Evolutionary conservation across 148 eudicot species (phyloP).

Genomic region (Camellia granthamiana): DNA sequence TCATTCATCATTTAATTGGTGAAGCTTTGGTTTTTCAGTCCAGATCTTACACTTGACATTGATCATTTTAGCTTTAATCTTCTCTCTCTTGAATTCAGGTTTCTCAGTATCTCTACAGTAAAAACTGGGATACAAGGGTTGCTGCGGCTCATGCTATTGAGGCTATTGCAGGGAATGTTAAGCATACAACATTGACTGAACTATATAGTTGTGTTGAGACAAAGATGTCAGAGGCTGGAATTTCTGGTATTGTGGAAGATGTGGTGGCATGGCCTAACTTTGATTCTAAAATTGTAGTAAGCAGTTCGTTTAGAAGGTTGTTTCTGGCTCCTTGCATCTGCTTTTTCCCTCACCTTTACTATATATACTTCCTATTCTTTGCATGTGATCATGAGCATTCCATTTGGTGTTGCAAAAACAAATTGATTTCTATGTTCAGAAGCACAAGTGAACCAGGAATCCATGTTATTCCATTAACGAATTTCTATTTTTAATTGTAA

Average conservation of each 20-base stretch:
- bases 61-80: not conserved
- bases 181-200: slow-evolving; percentile 58
- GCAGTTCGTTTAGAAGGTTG: slow-evolving; percentile 68
- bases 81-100: slow-evolving; percentile 37
- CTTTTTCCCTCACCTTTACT: not conserved
- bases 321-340: slow-evolving; percentile 9
- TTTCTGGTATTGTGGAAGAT: slow-evolving; percentile 38
- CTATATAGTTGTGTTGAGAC: slow-evolving; percentile 31
- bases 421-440: not conserved
- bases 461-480: not conserved
- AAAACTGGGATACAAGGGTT: slow-evolving; percentile 95
- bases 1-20: not conserved
- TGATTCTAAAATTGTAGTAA: slow-evolving; percentile 37
- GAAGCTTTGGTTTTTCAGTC: not conserved
- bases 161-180: slow-evolving; percentile 81
- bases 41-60: not conserved
- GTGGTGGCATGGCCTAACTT: slow-evolving; percentile 36
- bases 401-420: not conserved
- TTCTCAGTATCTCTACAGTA: slow-evolving; percentile 64
- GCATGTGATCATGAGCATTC: not conserved
- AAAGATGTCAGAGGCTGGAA: slow-evolving; percentile 52
- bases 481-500: not conserved
- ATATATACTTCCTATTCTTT: not conserved
- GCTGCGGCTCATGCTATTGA: slow-evolving; percentile 96
- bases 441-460: not conserved